Percentiles rank a stretch among this genome's conserved stretches.
Conservation (phyloP, 1,284 basidiomycete genomes). For the Macrocystidia cucumis region DNA sequence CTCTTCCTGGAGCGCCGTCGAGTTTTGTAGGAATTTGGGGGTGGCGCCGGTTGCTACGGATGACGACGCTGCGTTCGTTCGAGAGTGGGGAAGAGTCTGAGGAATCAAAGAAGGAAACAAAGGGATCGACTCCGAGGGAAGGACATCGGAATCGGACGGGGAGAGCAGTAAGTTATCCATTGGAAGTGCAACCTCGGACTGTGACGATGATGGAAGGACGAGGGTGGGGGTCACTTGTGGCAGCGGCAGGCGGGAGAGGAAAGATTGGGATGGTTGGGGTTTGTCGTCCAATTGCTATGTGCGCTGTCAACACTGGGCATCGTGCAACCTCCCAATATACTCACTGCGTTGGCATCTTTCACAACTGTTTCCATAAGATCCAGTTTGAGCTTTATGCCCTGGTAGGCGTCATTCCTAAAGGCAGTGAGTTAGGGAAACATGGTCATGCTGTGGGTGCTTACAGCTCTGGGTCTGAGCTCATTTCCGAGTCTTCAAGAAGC, state of each 20-base stretch:
- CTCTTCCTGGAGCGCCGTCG: slow-evolving; percentile 59
- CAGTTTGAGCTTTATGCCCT: slow-evolving; percentile 39
- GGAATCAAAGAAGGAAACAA: slow-evolving; percentile 19
- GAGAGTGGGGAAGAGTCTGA: slow-evolving; percentile 15
- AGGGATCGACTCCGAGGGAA: slow-evolving; percentile 14
- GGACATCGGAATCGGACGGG: slow-evolving; percentile 13
- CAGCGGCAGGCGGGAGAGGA: slow-evolving; percentile 11
- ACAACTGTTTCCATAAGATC: slow-evolving; percentile 46
- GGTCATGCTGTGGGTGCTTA: slow-evolving; percentile 22
- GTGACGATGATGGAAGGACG: slow-evolving; percentile 6
- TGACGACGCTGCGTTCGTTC: slow-evolving; percentile 25
- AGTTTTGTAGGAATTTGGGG: slow-evolving; percentile 45
- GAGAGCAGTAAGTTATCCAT: slow-evolving; percentile 15
- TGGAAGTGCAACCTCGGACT: slow-evolving; percentile 6
- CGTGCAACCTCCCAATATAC: slow-evolving; percentile 4
- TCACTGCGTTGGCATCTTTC: slow-evolving; percentile 41
- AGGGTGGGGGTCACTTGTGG: slow-evolving; percentile 4
- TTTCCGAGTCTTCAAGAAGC: slow-evolving; percentile 49
- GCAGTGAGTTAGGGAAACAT: slow-evolving; percentile 1
- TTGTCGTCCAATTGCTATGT: slow-evolving; percentile 28
- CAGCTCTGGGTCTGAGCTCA: slow-evolving; percentile 35
- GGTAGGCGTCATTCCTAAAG: slow-evolving; percentile 27
- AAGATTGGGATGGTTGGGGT: slow-evolving; percentile 27
- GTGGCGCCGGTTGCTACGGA: slow-evolving; percentile 25
- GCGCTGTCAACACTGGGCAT: slow-evolving; percentile 17